Evolutionary conservation across 2,329 filamentous ascomycete species (phyloP).

Genomic region (Teratosphaeria epicoccoides): DNA sequence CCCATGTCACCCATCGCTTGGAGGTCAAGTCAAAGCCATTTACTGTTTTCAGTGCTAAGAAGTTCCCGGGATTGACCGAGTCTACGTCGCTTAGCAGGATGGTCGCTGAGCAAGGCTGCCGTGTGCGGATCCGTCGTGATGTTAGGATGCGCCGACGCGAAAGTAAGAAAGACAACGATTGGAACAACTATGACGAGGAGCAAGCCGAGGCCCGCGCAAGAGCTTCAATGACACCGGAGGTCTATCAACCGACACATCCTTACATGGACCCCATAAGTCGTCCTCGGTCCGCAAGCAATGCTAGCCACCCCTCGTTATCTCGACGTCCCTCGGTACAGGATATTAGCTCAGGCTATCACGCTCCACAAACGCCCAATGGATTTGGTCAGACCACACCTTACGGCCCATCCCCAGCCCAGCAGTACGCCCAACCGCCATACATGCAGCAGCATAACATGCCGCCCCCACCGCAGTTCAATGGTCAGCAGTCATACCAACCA

Average conservation of each 20-base stretch:
- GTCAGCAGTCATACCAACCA: constrained; percentile 14
- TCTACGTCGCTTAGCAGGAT: constrained; percentile 82
- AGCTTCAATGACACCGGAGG: constrained; percentile 29
- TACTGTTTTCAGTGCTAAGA: constrained; percentile 90
- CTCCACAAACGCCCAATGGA: constrained; percentile 30
- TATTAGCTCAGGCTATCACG: constrained; percentile 32
- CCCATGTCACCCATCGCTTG: constrained; percentile 70
- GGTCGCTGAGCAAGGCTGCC: constrained; percentile 92
- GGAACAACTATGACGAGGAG: constrained; percentile 55
- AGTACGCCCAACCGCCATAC: constrained; percentile 18
- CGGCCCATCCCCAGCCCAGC: constrained; percentile 17
- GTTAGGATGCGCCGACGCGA: constrained; percentile 83
- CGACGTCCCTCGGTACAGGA: constrained; percentile 37
- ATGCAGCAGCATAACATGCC: constrained; percentile 15
- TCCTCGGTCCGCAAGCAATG: constrained; percentile 30
- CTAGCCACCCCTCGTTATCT: constrained; percentile 24
- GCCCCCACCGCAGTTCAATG: constrained; percentile 14
- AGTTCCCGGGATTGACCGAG: constrained; percentile 86
- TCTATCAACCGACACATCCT: constrained; percentile 5
- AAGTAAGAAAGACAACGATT: constrained; percentile 55
- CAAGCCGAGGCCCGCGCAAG: constrained; percentile 37
- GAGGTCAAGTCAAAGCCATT: constrained; percentile 84
- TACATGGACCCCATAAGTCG: constrained; percentile 24
- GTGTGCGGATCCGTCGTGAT: constrained; percentile 88
- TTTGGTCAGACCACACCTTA: constrained; percentile 30